Conservation (phyloP, 139 green algal genomes). For the Zygnema circumcarinatum region DNA sequence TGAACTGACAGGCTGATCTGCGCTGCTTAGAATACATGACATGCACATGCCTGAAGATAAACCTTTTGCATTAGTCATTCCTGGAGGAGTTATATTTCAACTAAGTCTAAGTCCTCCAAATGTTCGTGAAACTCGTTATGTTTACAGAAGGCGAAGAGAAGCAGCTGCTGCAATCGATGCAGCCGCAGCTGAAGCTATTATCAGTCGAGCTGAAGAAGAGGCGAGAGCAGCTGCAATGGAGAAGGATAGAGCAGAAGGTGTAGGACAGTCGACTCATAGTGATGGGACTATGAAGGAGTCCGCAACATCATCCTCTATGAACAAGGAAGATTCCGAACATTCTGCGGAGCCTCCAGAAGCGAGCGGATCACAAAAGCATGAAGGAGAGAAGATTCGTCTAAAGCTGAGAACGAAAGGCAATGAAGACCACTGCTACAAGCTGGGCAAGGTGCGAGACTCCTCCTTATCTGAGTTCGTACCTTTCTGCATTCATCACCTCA, state of each 20-base stretch:
- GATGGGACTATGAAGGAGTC: not conserved
- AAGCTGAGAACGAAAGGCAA: not conserved
- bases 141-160: not conserved
- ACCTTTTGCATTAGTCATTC: not conserved
- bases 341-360: not conserved
- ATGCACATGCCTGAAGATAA: not conserved
- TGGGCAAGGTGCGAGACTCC: not conserved
- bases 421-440: not conserved
- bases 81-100: not conserved
- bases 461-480: not conserved
- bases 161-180: not conserved
- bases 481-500: no score
- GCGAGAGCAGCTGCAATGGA: not conserved
- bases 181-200: not conserved
- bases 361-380: not conserved
- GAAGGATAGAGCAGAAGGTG: not conserved
- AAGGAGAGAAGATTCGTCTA: not conserved
- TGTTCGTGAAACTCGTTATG: no score
- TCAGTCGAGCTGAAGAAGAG: not conserved
- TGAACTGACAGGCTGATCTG: not conserved
- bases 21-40: not conserved
- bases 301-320: not conserved
- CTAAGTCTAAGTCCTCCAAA: no score
- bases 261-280: not conserved
- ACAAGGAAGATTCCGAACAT: not conserved